A percentile compares a stretch with the other conserved stretches of the same genome.
Conservation (phyloP, 2,329 filamentous ascomycete species). For the Ophiostoma tasmaniense region DNA sequence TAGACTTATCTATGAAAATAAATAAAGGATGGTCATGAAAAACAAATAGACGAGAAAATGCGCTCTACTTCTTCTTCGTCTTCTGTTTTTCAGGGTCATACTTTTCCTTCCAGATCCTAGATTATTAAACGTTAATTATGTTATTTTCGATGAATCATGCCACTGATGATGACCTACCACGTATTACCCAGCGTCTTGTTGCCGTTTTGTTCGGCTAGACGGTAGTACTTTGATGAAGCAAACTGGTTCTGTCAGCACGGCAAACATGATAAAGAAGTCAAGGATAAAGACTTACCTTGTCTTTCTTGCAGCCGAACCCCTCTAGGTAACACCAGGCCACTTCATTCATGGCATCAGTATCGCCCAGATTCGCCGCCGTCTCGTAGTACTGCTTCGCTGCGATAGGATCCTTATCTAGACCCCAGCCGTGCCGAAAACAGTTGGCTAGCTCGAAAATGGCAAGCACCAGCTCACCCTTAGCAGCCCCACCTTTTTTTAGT, state of each 20-base stretch:
- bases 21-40: neutral
- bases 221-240: conserved; percentile 80
- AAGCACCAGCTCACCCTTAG: conserved; percentile 91
- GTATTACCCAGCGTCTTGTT: conserved; percentile 88
- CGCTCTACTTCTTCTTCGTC: conserved; percentile 29
- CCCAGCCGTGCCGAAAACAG: conserved; percentile 92
- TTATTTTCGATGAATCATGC: neutral
- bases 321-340: conserved; percentile 91
- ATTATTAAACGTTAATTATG: neutral
- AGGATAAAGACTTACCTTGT: conserved; percentile 64
- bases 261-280: neutral
- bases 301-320: conserved; percentile 95
- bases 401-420: conserved; percentile 73
- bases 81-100: conserved; percentile 52
- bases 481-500: conserved; percentile 84
- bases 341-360: conserved; percentile 98
- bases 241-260: conserved; percentile 51
- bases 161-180: conserved; percentile 57
- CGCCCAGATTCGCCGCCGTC: conserved; percentile 90
- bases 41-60: neutral
- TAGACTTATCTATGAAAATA: neutral
- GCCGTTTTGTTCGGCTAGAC: conserved; percentile 79
- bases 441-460: conserved; percentile 94
- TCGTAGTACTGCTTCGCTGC: conserved; percentile 94
- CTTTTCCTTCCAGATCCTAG: conserved; percentile 97